Percentiles rank a stretch among this genome's conserved stretches.
These are phyloP conservation scores for Babesia divergens DNA, from an alignment of 169 alveolate species.

Conservation along the genomic window DNA sequence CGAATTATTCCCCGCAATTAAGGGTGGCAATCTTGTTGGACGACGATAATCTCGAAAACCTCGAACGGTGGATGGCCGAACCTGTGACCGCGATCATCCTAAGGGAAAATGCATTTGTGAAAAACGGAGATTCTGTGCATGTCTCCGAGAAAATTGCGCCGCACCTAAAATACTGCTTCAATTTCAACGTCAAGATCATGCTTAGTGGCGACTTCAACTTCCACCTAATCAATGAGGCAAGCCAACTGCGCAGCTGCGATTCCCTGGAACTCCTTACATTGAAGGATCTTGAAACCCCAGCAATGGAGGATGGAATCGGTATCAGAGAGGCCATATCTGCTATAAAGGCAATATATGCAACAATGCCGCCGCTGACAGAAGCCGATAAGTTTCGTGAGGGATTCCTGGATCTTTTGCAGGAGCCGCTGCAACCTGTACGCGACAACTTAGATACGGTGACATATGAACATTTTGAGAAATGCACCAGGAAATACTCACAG, in stretches of 20 bases:
- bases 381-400: constrained; percentile 31
- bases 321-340: constrained; percentile 30
- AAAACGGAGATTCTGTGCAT: not conserved
- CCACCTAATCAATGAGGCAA: constrained; percentile 5
- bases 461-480: constrained; percentile 72
- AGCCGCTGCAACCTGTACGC: constrained; percentile 75
- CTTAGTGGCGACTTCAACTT: constrained; percentile 31
- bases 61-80: constrained; percentile 55
- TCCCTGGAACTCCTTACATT: constrained; percentile 13
- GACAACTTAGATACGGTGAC: constrained; percentile 70
- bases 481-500: constrained; percentile 61
- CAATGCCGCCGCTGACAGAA: constrained; percentile 45
- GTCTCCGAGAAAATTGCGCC: not conserved
- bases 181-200: constrained; percentile 27
- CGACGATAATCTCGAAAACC: constrained; percentile 4
- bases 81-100: constrained; percentile 46
- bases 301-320: constrained; percentile 7
- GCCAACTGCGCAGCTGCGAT: constrained; percentile 6
- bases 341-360: constrained; percentile 9
- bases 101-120: constrained; percentile 5
- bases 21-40: constrained; percentile 34
- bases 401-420: constrained; percentile 66
- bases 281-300: constrained; percentile 19
- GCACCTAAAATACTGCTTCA: constrained; percentile 5
- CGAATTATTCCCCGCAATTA: constrained; percentile 29